Evolutionary conservation across 2,329 filamentous ascomycete genomes (phyloP), one percentile per base, ranked within the genome.

Genomic region (Fusarium torulosum): DNA sequence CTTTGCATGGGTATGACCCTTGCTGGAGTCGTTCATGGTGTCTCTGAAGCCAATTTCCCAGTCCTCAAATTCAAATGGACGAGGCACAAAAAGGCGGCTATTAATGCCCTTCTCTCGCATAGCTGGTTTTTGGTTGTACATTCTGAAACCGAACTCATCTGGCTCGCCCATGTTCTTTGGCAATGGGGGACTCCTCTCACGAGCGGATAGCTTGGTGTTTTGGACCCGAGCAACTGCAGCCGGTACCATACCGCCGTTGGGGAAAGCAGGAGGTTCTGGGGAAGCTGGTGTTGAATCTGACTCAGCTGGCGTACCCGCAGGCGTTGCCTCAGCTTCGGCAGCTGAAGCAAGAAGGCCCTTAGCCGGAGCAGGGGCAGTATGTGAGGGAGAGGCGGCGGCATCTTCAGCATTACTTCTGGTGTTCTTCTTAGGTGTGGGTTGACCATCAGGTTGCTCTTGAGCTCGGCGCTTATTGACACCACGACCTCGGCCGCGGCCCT

Each of bases 21-120:
- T 84, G 60, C 80, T 80, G 29, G 83, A 81, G 67, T 86, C 84
- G 60, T 88, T 88, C 62, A 82, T 82, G 6, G 85, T 86, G 69
- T 88, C 86, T 21, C 84, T 82, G 74, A 87, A 88, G 15, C 86
- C 86, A 62, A 89, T 88, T 71, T 88, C 85, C 58, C 82, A 78
- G 10, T 83, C 77, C 37, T 84, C 79, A 56, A 82, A 88, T 51
- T 80, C 76, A 63, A 84, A 85, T 1, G 81, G 66, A 8, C 77
- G 78, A 13, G 85, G 85, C 6, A 74, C 74, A 42, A 86, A 76
- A 70, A 88, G 81, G 55, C 88, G 82, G 25, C 84, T 85, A 69
- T 86, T 87, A 71, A 83, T 82, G 25, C 80, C 62, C 77, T 77
- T 79, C 31, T 80, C 79, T 42, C 78, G 75, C 58, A 79, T 77